Percentiles rank a stretch among this genome's conserved stretches.
Evolutionary conservation across 305 asterid species (phyloP).

Genomic region (Fraxinus dipetala): DNA sequence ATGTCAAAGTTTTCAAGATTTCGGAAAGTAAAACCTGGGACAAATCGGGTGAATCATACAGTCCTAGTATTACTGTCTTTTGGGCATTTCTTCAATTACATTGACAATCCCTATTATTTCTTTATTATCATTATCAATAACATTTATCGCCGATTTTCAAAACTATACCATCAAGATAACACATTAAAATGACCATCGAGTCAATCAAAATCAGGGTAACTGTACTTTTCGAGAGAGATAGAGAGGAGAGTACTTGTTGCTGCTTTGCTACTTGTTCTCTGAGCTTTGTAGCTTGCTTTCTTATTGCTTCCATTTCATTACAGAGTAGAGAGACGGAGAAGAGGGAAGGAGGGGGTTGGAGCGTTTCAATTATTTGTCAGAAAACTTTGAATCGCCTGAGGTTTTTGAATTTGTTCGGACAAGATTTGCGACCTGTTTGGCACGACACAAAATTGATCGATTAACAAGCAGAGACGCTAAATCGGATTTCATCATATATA

Average conservation of each 20-base stretch:
- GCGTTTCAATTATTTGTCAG: not conserved
- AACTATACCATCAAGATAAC: not conserved
- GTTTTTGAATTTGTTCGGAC: not conserved
- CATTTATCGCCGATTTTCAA: not conserved
- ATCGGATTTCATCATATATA: not conserved
- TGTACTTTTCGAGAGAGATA: not conserved
- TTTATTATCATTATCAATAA: not conserved
- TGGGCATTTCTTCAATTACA: not conserved
- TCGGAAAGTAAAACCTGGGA: not conserved
- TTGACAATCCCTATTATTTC: not conserved
- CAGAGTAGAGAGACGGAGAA: constrained; percentile 10
- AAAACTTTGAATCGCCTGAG: not conserved
- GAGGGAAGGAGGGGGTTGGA: not conserved
- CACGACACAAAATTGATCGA: not conserved
- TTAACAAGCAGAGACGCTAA: not conserved
- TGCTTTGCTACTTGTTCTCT: constrained; percentile 75
- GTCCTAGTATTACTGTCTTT: not conserved
- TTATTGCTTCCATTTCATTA: constrained; percentile 60
- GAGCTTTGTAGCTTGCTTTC: constrained; percentile 76
- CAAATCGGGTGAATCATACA: not conserved
- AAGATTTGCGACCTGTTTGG: not conserved
- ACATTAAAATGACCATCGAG: not conserved
- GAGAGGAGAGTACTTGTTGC: constrained; percentile 47
- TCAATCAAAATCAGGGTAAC: constrained; percentile 14
- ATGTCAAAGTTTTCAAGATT: not conserved